Evolutionary conservation across 2,329 filamentous ascomycete species (phyloP), one percentile per base, ranked within the genome.

Genomic region (Nemania sp.): DNA sequence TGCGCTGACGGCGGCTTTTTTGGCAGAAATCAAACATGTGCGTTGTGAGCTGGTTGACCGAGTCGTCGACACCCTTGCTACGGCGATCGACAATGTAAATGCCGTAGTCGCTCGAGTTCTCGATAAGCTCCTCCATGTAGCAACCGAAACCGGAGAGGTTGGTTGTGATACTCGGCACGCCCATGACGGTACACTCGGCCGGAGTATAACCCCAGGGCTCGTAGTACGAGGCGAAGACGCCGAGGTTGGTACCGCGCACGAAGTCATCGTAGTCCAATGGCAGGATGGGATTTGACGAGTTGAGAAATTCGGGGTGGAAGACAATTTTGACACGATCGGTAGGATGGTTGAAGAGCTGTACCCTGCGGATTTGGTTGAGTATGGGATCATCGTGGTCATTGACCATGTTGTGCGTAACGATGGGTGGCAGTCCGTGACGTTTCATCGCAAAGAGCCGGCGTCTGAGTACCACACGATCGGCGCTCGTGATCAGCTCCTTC

Each of bases 171-270:
- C 91, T 96, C 37, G 94, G 94, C 34, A 99, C 92, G 65, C 94
- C 94, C 94, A 97, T 97, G 59, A 97, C 94, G 0, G 94, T 97
- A 74, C 94, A 99, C 73, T 97, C 94, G 47, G 94, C 93, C 0
- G 93, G 94, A 2, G 94, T 99, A 75, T 99, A 99, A 40, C 94
- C 94, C 94, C 94, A 99, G 7, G 94, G 94, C 76, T 99, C 94
- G 72, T 99, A 99, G 82, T 97, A 97, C 2, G 94, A 97, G 20
- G 93, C 82, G 75, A 99, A 99, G 52, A 99, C 86, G 66, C 94
- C 94, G 68, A 99, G 77, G 73, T 99, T 93, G 34, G 93, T 97
- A 61, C 94, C 94, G 50, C 94, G 90, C 39, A 99, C 94, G 69
- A 99, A 99, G 72, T 99, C 94, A 68, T 99, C 94, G 67, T 99